Evolutionary conservation across 768 basidiomycete genomes (phyloP).

Genomic region (Hericium erinaceus): DNA sequence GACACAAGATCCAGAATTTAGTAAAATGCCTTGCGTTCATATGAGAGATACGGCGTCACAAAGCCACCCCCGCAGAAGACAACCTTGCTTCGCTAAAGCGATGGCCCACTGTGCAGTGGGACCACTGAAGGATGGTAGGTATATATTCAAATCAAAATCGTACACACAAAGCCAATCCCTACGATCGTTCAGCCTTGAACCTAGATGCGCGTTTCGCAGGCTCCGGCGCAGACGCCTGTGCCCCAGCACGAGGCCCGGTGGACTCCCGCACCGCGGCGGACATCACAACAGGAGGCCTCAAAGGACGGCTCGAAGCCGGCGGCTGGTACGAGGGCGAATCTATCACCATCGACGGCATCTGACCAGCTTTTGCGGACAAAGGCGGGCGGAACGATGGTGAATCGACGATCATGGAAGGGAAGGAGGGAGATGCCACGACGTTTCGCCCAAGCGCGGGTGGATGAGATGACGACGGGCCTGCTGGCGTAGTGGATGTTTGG

Average conservation of each 20-base stretch:
- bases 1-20: no score
- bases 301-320: slow-evolving; percentile 1
- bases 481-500: neutral
- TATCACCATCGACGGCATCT: neutral
- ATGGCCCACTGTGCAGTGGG: no score
- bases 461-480: neutral
- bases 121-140: no score
- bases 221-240: neutral
- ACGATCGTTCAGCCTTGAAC: slow-evolving; percentile 18
- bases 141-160: no score
- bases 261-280: slow-evolving; percentile 12
- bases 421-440: slow-evolving; percentile 1
- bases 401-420: slow-evolving; percentile 5
- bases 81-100: no score
- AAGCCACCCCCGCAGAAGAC: no score
- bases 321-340: slow-evolving; percentile 18
- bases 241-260: neutral
- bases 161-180: neutral
- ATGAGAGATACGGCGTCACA: no score
- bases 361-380: neutral
- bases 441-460: slow-evolving; percentile 12
- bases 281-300: slow-evolving; percentile 15
- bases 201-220: slow-evolving; percentile 16
- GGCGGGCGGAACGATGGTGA: slow-evolving; percentile 13
- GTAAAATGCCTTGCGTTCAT: no score